Percentiles rank a stretch among this genome's conserved stretches.
Conservation (phyloP, 306 rosid genomes). For the Chamaecrista fasciculata region DNA sequence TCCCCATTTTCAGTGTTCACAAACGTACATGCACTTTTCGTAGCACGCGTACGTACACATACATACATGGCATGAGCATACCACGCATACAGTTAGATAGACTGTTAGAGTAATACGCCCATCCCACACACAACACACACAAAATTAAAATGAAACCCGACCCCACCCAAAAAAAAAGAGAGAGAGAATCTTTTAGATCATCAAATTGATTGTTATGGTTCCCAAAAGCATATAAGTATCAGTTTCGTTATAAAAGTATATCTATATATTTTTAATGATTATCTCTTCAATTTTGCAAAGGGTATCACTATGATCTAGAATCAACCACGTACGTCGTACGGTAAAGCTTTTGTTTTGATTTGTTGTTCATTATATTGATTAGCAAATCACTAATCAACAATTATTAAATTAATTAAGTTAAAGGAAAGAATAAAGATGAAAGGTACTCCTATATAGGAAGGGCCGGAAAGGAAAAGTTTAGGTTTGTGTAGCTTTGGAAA, state of each 20-base stretch:
- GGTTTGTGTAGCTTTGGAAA: slow-evolving; percentile 33
- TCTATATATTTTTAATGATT: slow-evolving; percentile 24
- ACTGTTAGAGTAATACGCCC: not conserved
- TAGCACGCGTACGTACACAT: slow-evolving; percentile 28
- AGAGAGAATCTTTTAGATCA: slow-evolving; percentile 30
- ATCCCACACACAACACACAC: not conserved
- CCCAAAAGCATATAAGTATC: slow-evolving; percentile 16
- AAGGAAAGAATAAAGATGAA: not conserved
- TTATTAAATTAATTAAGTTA: not conserved
- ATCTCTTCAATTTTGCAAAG: slow-evolving; percentile 26
- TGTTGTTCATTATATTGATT: slow-evolving; percentile 14
- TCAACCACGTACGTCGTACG: slow-evolving; percentile 9
- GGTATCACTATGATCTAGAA: slow-evolving; percentile 32
- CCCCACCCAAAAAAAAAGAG: slow-evolving; percentile 12
- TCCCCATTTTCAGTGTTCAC: not conserved
- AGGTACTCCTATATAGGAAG: too few relatives aligned
- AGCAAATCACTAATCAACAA: not conserved
- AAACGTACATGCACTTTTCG: not conserved
- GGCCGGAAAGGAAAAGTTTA: too few relatives aligned
- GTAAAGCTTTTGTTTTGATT: slow-evolving; percentile 23
- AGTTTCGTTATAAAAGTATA: slow-evolving; percentile 20
- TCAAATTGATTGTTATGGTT: slow-evolving; percentile 30
- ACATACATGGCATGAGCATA: slow-evolving; percentile 9
- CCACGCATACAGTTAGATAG: not conserved
- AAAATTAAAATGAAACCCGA: too few relatives aligned